A percentile compares a stretch with the other conserved stretches of the same genome.
These are phyloP conservation scores for Colletotrichum plurivorum DNA, from an alignment of 2,329 filamentous ascomycete species.

Conservation along the genomic window DNA sequence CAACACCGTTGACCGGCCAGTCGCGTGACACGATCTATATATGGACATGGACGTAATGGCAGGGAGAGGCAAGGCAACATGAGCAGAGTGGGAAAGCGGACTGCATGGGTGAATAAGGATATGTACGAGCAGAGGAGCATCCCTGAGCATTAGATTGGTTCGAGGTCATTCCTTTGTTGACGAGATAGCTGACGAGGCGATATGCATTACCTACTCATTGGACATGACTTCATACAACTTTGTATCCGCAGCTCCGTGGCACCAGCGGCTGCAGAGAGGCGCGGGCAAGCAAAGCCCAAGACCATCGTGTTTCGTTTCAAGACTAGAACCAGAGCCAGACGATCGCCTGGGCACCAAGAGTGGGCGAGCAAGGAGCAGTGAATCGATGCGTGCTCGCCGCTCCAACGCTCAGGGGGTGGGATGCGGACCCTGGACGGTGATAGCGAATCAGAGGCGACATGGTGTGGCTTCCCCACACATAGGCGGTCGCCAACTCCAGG, in stretches of 20 bases:
- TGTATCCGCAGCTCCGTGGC: not conserved
- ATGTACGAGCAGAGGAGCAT: slow-evolving; percentile 40
- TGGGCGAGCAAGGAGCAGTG: slow-evolving; percentile 10
- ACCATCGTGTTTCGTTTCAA: slow-evolving; percentile 35
- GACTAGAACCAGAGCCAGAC: slow-evolving; percentile 1
- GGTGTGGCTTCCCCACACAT: slow-evolving; percentile 20
- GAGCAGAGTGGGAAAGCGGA: not conserved
- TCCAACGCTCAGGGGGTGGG: slow-evolving; percentile 23
- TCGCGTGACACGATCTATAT: slow-evolving; percentile 35
- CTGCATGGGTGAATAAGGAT: slow-evolving; percentile 34
- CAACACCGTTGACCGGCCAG: slow-evolving; percentile 9
- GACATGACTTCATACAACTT: slow-evolving; percentile 3
- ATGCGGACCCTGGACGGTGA: slow-evolving; percentile 1
- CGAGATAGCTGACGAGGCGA: slow-evolving; percentile 22
- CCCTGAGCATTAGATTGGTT: slow-evolving; percentile 40
- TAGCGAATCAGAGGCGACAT: slow-evolving; percentile 25
- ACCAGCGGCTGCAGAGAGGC: slow-evolving; percentile 17
- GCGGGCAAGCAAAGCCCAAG: slow-evolving; percentile 17
- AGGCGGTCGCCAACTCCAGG: slow-evolving; percentile 19
- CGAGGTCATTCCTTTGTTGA: slow-evolving; percentile 15
- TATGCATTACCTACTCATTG: slow-evolving; percentile 21
- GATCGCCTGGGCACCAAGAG: slow-evolving; percentile 31
- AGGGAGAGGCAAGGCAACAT: slow-evolving; percentile 24
- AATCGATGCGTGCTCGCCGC: slow-evolving; percentile 24
- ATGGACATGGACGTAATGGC: slow-evolving; percentile 38